phyloP scores from a whole-genome alignment of 306 rosid species.

The Vigna nakashimae region DNA sequence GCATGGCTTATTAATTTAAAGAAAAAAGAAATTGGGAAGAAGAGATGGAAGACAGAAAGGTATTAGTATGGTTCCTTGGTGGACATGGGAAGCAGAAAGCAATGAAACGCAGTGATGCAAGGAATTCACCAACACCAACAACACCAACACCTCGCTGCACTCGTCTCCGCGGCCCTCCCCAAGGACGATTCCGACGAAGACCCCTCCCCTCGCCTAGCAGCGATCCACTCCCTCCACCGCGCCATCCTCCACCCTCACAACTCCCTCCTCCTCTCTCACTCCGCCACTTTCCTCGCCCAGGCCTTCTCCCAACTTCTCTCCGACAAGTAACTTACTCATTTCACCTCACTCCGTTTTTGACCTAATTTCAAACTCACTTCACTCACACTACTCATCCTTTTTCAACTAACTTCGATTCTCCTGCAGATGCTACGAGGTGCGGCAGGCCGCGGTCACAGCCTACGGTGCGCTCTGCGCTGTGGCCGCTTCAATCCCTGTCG shows the following conservation, averaged over 20 bases:
- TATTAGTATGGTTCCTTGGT: neutral
- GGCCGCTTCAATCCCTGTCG: constrained; percentile 63
- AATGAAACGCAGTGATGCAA: constrained; percentile 62
- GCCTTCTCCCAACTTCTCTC: constrained; percentile 90
- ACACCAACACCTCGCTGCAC: constrained; percentile 85
- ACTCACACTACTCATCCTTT: neutral
- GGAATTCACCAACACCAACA: constrained; percentile 89
- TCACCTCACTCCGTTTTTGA: neutral
- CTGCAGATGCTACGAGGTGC: constrained; percentile 70
- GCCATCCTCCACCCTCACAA: constrained; percentile 84
- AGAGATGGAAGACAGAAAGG: neutral
- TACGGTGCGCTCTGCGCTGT: constrained; percentile 87
- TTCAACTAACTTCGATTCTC: neutral
- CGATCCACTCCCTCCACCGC: constrained; percentile 85
- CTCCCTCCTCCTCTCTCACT: constrained; percentile 86
- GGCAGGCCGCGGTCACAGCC: constrained; percentile 77
- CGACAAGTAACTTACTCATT: constrained; percentile 59
- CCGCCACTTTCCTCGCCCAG: constrained; percentile 85
- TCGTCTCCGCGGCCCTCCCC: constrained; percentile 82
- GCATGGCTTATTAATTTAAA: no score
- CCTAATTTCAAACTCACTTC: neutral
- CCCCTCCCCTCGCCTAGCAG: constrained; percentile 72
- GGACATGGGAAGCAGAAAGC: neutral
- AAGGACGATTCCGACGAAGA: constrained; percentile 67
- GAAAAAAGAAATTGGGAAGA: neutral